phyloP scores from a whole-genome alignment of 2,329 filamentous ascomycete genomes.

The Colletotrichum somersetense region DNA sequence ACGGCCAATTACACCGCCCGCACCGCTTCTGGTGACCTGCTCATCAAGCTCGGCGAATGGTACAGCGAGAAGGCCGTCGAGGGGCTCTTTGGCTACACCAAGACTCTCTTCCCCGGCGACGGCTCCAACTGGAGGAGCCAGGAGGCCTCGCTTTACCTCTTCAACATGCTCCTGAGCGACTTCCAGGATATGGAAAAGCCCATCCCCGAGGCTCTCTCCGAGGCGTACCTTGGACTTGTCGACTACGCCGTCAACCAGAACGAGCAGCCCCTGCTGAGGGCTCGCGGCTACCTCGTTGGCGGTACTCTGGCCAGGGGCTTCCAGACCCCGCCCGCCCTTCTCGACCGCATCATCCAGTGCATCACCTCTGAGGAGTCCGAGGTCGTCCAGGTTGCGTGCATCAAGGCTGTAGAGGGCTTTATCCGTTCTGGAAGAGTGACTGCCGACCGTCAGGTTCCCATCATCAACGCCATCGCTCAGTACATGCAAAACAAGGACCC shows the following conservation, averaged over 20 bases:
- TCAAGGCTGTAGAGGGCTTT: conserved; percentile 84
- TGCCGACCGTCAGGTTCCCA: conserved; percentile 68
- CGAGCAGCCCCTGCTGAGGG: conserved; percentile 82
- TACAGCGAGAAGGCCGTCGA: conserved; percentile 81
- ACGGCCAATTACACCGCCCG: conserved; percentile 96
- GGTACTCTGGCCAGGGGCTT: conserved; percentile 81
- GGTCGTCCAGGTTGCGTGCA: conserved; percentile 91
- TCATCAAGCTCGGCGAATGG: conserved; percentile 95
- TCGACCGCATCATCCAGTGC: conserved; percentile 80
- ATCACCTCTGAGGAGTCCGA: conserved; percentile 84
- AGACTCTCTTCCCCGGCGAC: conserved; percentile 75
- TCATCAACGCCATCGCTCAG: conserved; percentile 73
- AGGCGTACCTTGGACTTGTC: conserved; percentile 84
- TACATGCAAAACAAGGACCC: conserved; percentile 87
- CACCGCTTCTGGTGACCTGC: conserved; percentile 90
- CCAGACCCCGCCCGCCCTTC: conserved; percentile 72
- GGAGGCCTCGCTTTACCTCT: conserved; percentile 86
- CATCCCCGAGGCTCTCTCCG: conserved; percentile 77
- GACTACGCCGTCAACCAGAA: conserved; percentile 78
- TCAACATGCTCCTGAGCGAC: conserved; percentile 86
- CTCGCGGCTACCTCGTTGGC: conserved; percentile 88
- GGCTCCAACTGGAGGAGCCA: conserved; percentile 70
- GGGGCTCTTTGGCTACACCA: conserved; percentile 82
- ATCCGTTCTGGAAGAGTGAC: conserved; percentile 66
- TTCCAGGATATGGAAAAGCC: conserved; percentile 82